A percentile compares a stretch with the other conserved stretches of the same genome.
Conservation (phyloP, 1,284 basidiomycete species). For the Fomitopsis betulina region DNA sequence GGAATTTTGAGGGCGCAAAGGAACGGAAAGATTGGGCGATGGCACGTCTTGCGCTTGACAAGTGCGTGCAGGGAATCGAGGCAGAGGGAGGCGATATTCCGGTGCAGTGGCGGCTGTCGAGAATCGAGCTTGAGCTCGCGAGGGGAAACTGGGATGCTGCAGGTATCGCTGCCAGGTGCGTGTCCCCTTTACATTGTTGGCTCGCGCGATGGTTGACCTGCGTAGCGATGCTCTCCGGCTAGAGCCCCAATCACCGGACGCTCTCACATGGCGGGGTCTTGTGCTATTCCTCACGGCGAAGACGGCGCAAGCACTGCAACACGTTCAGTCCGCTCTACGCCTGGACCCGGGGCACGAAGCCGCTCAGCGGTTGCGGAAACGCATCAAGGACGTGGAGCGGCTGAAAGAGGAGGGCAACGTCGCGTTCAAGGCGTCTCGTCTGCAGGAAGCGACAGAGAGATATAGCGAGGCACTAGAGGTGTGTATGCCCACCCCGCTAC, state of each 20-base stretch:
- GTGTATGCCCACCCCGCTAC: constrained; percentile 8
- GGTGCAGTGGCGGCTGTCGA: constrained; percentile 75
- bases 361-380: constrained; percentile 69
- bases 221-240: constrained; percentile 70
- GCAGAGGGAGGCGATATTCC: constrained; percentile 71
- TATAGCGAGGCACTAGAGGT: constrained; percentile 72
- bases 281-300: constrained; percentile 76
- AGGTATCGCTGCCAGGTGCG: constrained; percentile 63
- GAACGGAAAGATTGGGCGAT: constrained; percentile 64
- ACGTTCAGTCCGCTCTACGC: constrained; percentile 70
- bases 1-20: constrained; percentile 56
- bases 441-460: constrained; percentile 61
- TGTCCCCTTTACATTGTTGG: neutral
- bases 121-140: constrained; percentile 71
- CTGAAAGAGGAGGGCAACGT: constrained; percentile 84
- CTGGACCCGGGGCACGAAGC: constrained; percentile 75
- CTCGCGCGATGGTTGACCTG: neutral
- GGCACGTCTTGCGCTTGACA: constrained; percentile 67
- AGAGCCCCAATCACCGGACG: constrained; percentile 74
- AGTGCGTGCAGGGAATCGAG: constrained; percentile 67
- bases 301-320: constrained; percentile 67
- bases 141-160: constrained; percentile 69
- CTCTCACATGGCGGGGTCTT: constrained; percentile 75
- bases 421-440: constrained; percentile 64
- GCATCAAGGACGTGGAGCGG: constrained; percentile 75